Evolutionary conservation across 345 rosid species (phyloP).

Genomic region (Acer negundo): DNA sequence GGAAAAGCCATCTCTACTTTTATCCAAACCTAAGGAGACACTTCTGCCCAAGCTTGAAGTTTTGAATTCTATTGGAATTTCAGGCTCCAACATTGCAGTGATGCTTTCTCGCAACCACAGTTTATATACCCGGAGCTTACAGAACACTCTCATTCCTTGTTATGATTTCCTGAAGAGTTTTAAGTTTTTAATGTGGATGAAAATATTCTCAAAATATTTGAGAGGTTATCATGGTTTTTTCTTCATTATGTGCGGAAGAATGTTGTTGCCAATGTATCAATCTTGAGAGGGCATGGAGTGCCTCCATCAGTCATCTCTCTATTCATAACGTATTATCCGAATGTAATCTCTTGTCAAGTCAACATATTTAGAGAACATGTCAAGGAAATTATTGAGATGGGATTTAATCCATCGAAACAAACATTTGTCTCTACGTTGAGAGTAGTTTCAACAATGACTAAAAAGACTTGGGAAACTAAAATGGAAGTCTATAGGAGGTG

Average conservation of each 20-base stretch:
- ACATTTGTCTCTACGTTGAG: slow-evolving; percentile 28
- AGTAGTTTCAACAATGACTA: neutral
- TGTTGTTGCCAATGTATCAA: slow-evolving; percentile 18
- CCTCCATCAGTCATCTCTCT: slow-evolving; percentile 16
- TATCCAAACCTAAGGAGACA: neutral
- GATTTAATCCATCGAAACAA: slow-evolving; percentile 25
- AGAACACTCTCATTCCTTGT: slow-evolving; percentile 4
- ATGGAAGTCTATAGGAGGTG: slow-evolving; percentile 18
- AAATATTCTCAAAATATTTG: neutral
- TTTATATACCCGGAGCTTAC: slow-evolving; percentile 4
- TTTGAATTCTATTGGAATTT: slow-evolving; percentile 11
- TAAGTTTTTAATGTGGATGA: neutral
- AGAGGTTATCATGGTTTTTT: neutral
- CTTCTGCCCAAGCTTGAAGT: slow-evolving; percentile 17
- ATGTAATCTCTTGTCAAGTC: neutral
- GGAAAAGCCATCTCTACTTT: neutral
- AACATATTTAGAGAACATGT: slow-evolving; percentile 20
- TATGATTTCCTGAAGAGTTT: neutral
- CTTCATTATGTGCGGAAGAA: slow-evolving; percentile 13
- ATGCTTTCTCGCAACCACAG: neutral
- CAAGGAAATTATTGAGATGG: slow-evolving; percentile 23
- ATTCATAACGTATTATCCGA: slow-evolving; percentile 22
- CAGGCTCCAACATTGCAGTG: neutral
- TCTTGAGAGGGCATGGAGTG: slow-evolving; percentile 28
- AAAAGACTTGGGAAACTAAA: slow-evolving; percentile 19